phyloP scores from a whole-genome alignment of 345 rosid species.

The Lepidium didymum region DNA sequence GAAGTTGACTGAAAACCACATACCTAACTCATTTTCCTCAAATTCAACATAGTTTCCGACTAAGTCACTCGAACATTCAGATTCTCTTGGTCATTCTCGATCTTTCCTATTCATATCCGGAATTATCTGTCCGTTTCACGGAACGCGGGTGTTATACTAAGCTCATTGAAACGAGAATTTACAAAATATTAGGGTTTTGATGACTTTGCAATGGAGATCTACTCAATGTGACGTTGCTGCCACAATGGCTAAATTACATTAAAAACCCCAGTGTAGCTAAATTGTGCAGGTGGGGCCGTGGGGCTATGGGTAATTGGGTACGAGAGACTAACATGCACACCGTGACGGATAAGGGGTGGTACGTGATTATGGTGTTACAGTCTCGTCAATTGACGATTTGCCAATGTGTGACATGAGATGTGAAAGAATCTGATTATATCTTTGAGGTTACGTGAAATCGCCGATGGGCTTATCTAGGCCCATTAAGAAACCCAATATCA shows the following conservation, averaged over 20 bases:
- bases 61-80: too few relatives aligned
- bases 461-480: constrained; percentile 11
- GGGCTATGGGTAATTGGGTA: too few relatives aligned
- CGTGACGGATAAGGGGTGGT: constrained; percentile 20
- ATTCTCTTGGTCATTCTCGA: too few relatives aligned
- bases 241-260: constrained; percentile 23
- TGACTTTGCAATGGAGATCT: constrained; percentile 3
- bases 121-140: too few relatives aligned
- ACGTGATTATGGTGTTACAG: constrained; percentile 31
- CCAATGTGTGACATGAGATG: constrained; percentile 16
- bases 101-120: too few relatives aligned
- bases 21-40: too few relatives aligned
- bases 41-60: too few relatives aligned
- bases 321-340: constrained; percentile 19
- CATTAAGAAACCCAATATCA: constrained; percentile 7
- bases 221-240: background rate
- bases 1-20: too few relatives aligned
- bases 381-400: constrained; percentile 9
- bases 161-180: background rate
- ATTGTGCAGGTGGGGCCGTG: constrained; percentile 15
- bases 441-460: background rate
- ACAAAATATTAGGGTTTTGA: constrained; percentile 27
- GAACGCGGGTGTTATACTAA: background rate
- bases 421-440: background rate
- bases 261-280: constrained; percentile 13